Base-by-base conservation (phyloP, 331 rosid genomes). In the Rhamnella rubrinervis region DNA sequence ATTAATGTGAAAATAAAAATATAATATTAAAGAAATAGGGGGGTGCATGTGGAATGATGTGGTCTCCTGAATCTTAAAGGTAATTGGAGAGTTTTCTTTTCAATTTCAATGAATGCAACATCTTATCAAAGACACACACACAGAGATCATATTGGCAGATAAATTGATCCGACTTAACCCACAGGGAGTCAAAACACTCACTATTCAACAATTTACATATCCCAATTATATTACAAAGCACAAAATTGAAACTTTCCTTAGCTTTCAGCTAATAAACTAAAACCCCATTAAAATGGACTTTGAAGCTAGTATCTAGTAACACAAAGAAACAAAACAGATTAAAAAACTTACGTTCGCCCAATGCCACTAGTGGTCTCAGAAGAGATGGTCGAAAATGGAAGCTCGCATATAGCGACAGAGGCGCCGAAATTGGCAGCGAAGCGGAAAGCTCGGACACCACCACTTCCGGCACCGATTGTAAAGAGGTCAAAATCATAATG, bases 381-480 rank as follows among this genome's bases (percentile, higher is more conserved):
- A 28, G 99, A 86, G 57, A 91, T 79, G 56, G 97, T 65, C 52
- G 99, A 80, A 85, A 91, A 95, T 8, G 99, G 99, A 10, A 95
- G 99, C 85, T 95, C 99, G 41, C 97, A 95, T 68, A 95, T 59
- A 37, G 99, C 99, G 9, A 86, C 92, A 0, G 82, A 66, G 74
- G 96, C 93, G 4, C 99, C 99, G 20, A 59, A 80, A 63, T 68
- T 91, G 71, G 96, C 71, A 7, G 97, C 92, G 28, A 87, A 83
- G 61, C 97, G 96, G 55, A 97, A 79, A 37, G 97, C 93, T 4
- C 99, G 88, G 76, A 95, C 96, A n/a, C 99, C 99, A 6, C 97
- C 99, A 59, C 97, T 95, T 7, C 97, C 97, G 2, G 99, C 99
- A 20, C 99, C 99, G 67, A 95, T 83, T 39, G 99, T 91, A 82